Conservation (phyloP, 352 stramenopile genomes). For the Aphanomyces astaci region DNA sequence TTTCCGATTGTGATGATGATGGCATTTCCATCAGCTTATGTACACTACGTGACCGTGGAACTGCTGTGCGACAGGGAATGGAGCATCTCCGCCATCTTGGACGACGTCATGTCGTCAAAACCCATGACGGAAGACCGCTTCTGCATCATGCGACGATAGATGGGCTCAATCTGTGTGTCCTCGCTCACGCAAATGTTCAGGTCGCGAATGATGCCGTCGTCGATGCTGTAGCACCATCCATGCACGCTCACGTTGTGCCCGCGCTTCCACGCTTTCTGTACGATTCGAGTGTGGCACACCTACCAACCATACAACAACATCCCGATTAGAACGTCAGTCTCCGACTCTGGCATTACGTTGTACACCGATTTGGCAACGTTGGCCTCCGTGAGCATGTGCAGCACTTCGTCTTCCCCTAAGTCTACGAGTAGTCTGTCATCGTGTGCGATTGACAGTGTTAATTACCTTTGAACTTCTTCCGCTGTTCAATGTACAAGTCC, state of each 20-base stretch:
- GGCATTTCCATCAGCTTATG: too few relatives aligned
- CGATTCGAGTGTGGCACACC: conserved; percentile 16
- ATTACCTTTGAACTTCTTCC: background rate
- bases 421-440: background rate
- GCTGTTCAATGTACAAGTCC: conserved; percentile 16
- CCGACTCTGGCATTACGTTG: conserved; percentile 14
- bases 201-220: conserved; percentile 9
- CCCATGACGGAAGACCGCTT: background rate
- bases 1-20: too few relatives aligned
- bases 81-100: background rate
- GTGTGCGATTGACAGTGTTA: background rate
- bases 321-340: too few relatives aligned
- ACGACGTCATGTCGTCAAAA: background rate
- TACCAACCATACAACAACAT: too few relatives aligned
- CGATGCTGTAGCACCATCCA: conserved; percentile 19
- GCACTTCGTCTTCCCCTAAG: background rate
- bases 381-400: conserved; percentile 8
- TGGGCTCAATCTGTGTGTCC: conserved; percentile 2
- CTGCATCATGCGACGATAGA: conserved; percentile 11
- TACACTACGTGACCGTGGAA: background rate
- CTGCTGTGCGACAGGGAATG: background rate
- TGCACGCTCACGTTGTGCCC: conserved; percentile 11
- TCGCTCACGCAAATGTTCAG: conserved; percentile 2
- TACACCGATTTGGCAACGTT: conserved; percentile 19
- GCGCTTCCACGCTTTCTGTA: conserved; percentile 14